Evolutionary conservation across 495 filamentous ascomycete species (phyloP), one percentile per base, ranked within the genome.

Genomic region (Xylaria bambusicola): DNA sequence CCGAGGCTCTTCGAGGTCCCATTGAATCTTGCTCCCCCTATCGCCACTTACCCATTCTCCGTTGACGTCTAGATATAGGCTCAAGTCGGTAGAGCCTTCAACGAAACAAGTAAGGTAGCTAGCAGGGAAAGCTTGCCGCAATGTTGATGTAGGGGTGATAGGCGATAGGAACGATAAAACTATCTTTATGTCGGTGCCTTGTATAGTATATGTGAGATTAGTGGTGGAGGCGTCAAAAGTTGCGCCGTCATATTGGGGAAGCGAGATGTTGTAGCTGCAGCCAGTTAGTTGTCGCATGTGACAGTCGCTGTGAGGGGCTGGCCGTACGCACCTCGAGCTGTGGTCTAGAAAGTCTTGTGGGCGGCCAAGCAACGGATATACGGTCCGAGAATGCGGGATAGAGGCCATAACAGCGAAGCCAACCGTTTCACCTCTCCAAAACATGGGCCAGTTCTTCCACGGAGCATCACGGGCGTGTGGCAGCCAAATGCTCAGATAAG

Each of bases 361-460:
- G 57, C 90, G 85, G 35, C 93, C 93, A 20, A 98, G 75, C 33
- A 98, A 77, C 24, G 93, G 92, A 70, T 92, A 98, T n/a, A 94
- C 87, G 7, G 79, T 82, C 46, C 80, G 80, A 12, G 85, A 78
- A 23, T 83, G 81, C 6, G 91, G 88, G 2, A 96, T 78, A 26
- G 87, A 84, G 41, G 90, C 92, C 69, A 97, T 82, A 58, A 95
- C 72, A 0, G 86, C 86, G 60, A 97, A 88, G 15, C 93, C 93
- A 58, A 96, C 75, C 66, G 83, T 84, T 67, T 88, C 82, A 18
- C 93, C 92, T 13, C 90, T 95, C 80, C 88, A 98, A 71, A 98
- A 98, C 61, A 96, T 95, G 26, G 93, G 93, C 93, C 93, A 98
- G 70, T 85, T 84, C 33, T 84, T 81, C 93, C 93, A 98, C n/a